phyloP scores from a whole-genome alignment of 2,329 filamentous ascomycete genomes.

The Stagonosporopsis vannaccii region DNA sequence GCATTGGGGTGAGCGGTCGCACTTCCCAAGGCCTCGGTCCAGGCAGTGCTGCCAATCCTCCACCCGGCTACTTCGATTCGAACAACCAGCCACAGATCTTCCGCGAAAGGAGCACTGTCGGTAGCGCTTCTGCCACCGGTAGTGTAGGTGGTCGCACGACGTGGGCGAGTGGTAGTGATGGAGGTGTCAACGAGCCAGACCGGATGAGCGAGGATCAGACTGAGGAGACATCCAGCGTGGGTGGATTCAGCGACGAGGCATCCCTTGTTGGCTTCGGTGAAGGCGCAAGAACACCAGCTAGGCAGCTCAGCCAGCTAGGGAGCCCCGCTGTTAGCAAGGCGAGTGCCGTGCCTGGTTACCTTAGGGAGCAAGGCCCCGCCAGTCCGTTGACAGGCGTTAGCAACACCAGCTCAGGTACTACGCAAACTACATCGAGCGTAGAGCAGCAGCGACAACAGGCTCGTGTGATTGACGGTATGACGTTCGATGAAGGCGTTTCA shows the following conservation, averaged over 20 bases:
- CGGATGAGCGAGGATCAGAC: constrained; percentile 73
- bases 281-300: constrained; percentile 69
- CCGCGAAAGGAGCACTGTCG: constrained; percentile 84
- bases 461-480: constrained; percentile 56
- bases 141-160: constrained; percentile 73
- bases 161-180: constrained; percentile 72
- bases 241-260: constrained; percentile 86
- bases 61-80: constrained; percentile 78
- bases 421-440: constrained; percentile 39
- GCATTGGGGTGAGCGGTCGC: constrained; percentile 77
- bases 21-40: constrained; percentile 55
- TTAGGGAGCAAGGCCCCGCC: constrained; percentile 41
- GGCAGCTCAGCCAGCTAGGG: constrained; percentile 72
- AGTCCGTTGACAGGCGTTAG: constrained; percentile 45
- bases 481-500: constrained; percentile 49
- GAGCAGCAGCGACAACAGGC: constrained; percentile 45
- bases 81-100: constrained; percentile 71
- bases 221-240: constrained; percentile 68
- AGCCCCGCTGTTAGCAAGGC: constrained; percentile 72
- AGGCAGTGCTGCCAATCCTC: constrained; percentile 50
- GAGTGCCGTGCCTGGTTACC: constrained; percentile 43
- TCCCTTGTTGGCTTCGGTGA: constrained; percentile 93
- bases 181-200: constrained; percentile 62
- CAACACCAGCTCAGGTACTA: constrained; percentile 35
- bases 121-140: constrained; percentile 86